Conservation (phyloP, 805 yeast species). For the Metschnikowia santaceciliae region DNA sequence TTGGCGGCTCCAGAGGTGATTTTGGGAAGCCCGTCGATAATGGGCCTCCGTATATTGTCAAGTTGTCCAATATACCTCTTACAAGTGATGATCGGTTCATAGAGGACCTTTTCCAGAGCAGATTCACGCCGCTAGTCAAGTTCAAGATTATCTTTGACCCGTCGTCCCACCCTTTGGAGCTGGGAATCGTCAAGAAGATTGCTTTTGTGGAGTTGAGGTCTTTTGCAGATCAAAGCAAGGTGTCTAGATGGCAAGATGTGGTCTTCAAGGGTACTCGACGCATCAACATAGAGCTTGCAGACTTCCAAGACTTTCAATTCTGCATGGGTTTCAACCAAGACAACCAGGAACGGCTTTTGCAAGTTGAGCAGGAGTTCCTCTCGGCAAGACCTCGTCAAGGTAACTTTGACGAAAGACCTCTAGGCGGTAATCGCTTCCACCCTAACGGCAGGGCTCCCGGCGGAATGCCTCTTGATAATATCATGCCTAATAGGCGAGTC, state of each 20-base stretch:
- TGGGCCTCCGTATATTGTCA: slow-evolving; percentile 64
- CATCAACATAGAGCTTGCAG: slow-evolving; percentile 38
- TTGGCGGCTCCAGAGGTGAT: slow-evolving; percentile 8
- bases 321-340: slow-evolving; percentile 38
- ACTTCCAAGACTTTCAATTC: slow-evolving; percentile 37
- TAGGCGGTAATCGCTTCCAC: background rate
- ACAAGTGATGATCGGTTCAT: slow-evolving; percentile 49
- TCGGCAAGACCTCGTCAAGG: slow-evolving; percentile 18
- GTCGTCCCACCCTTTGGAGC: slow-evolving; percentile 31
- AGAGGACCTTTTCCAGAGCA: slow-evolving; percentile 57
- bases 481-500: slow-evolving; percentile 3
- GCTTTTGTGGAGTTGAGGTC: slow-evolving; percentile 59
- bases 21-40: slow-evolving; percentile 10
- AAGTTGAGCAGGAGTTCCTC: slow-evolving; percentile 28
- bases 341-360: slow-evolving; percentile 28
- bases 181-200: slow-evolving; percentile 46
- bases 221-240: slow-evolving; percentile 51
- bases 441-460: slow-evolving; percentile 10
- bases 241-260: slow-evolving; percentile 60
- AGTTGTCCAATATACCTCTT: slow-evolving; percentile 57
- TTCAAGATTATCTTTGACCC: slow-evolving; percentile 61
- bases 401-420: slow-evolving; percentile 9
- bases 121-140: slow-evolving; percentile 55
- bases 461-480: slow-evolving; percentile 15
- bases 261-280: slow-evolving; percentile 41